Percentiles rank a stretch among this genome's conserved stretches.
These are phyloP conservation scores for Phaseolus coccineus DNA, from an alignment of 331 rosid genomes.

Conservation along the genomic window DNA sequence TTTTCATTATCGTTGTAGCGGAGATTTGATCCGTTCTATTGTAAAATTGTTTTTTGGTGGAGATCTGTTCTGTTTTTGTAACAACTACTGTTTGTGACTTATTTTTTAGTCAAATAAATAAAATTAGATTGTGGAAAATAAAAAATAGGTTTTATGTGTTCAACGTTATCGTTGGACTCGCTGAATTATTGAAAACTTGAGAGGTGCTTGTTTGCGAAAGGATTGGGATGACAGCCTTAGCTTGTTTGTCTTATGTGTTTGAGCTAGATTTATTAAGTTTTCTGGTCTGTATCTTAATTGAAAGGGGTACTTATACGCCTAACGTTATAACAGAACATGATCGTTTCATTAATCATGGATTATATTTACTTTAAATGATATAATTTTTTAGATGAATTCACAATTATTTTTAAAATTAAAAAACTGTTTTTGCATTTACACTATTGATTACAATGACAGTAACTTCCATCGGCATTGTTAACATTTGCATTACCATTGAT, in stretches of 20 bases:
- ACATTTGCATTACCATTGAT: neutral
- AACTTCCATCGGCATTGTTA: neutral
- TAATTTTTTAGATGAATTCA: too few species aligned
- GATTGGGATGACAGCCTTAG: neutral
- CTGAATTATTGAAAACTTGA: neutral
- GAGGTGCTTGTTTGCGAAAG: neutral
- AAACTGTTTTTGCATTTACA: too few species aligned
- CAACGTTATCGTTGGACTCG: neutral
- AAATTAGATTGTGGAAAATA: neutral
- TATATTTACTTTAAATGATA: too few species aligned
- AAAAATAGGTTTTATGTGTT: neutral
- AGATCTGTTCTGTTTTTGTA: neutral
- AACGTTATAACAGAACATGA: too few species aligned
- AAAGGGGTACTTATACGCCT: neutral
- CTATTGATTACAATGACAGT: too few species aligned
- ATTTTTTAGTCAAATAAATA: neutral
- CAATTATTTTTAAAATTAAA: too few species aligned
- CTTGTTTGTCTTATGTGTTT: neutral
- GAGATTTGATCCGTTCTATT: constrained; percentile 37
- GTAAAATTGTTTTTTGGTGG: neutral
- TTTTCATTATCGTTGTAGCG: neutral
- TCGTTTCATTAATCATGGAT: too few species aligned
- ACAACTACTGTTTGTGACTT: too few species aligned
- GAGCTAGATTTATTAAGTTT: neutral
- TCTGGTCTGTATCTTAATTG: constrained; percentile 2